Conservation (phyloP, 2,329 filamentous ascomycete genomes). For the Epichloe sibirici region DNA sequence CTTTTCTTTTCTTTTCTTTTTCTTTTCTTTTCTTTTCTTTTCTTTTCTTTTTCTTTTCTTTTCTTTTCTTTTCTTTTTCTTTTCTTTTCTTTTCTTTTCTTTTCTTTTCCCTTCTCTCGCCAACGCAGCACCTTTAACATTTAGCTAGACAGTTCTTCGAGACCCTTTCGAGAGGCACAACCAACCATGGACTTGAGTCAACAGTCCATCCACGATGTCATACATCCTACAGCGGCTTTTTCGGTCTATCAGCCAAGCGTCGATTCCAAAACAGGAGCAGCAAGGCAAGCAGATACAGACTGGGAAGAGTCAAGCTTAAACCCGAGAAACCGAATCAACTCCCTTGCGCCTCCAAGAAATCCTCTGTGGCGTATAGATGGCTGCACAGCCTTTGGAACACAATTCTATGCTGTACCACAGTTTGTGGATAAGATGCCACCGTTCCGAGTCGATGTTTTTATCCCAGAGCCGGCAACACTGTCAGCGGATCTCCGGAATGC, state of each 20-base stretch:
- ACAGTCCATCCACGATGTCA: conserved; percentile 39
- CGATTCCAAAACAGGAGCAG: not conserved
- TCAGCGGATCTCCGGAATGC: conserved; percentile 28
- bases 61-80: too few species aligned
- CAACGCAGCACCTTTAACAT: not conserved
- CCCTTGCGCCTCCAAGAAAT: conserved; percentile 30
- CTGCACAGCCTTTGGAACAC: conserved; percentile 42
- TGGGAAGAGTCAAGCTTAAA: conserved; percentile 43
- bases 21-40: too few species aligned
- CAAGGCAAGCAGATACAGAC: conserved; percentile 1
- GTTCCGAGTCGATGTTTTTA: conserved; percentile 45
- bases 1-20: too few species aligned
- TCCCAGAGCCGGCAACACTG: conserved; percentile 36
- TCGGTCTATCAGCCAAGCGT: conserved; percentile 5
- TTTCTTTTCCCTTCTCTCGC: not conserved
- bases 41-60: too few species aligned
- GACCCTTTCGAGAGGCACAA: not conserved
- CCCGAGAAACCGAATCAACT: conserved; percentile 49
- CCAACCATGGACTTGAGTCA: conserved; percentile 41
- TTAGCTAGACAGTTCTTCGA: not conserved
- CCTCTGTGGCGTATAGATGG: conserved; percentile 49
- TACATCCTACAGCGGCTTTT: conserved; percentile 47
- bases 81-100: too few species aligned
- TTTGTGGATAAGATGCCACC: conserved; percentile 35
- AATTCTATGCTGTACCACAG: conserved; percentile 43